A percentile compares a stretch with the other conserved stretches of the same genome.
Evolutionary conservation across 2,329 filamentous ascomycete genomes (phyloP).

Genomic region (Thielaviopsis euricoi): DNA sequence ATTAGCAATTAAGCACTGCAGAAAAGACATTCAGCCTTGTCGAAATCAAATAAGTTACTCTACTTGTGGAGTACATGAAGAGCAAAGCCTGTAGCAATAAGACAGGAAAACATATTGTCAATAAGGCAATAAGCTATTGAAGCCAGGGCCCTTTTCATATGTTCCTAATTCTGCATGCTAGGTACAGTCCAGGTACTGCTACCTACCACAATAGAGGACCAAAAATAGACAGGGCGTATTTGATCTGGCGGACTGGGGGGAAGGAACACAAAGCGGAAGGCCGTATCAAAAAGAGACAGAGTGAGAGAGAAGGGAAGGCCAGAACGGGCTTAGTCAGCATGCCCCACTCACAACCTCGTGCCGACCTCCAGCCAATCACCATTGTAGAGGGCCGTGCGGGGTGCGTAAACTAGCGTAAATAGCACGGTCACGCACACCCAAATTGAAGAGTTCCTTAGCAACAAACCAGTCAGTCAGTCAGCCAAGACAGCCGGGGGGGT

Average conservation of each 20-base stretch:
- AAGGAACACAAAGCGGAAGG: too few relatives aligned
- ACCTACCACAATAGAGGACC: not conserved
- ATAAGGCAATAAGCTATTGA: not conserved
- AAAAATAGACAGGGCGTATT: not conserved
- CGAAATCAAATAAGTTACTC: not conserved
- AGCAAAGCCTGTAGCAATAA: not conserved
- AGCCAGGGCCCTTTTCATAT: not conserved
- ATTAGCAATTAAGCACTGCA: not conserved
- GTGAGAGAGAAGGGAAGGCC: too few relatives aligned
- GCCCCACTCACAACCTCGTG: conserved; percentile 11
- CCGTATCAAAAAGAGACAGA: too few relatives aligned
- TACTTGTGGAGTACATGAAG: not conserved
- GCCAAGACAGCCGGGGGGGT: too few relatives aligned
- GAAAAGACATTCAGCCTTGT: not conserved
- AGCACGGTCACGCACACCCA: not conserved
- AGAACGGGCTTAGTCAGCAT: conserved; percentile 4
- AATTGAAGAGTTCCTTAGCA: too few relatives aligned
- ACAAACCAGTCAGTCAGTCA: too few relatives aligned
- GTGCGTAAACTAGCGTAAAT: not conserved
- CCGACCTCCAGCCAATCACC: conserved; percentile 5
- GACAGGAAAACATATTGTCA: not conserved
- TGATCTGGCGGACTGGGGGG: not conserved
- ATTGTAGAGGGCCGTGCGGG: not conserved
- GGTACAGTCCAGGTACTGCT: not conserved
- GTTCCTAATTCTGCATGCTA: not conserved